Percentiles rank a stretch among this genome's conserved stretches.
Conservation (phyloP, 1,139 yeast species). For the Geotrichum histeridarum region DNA sequence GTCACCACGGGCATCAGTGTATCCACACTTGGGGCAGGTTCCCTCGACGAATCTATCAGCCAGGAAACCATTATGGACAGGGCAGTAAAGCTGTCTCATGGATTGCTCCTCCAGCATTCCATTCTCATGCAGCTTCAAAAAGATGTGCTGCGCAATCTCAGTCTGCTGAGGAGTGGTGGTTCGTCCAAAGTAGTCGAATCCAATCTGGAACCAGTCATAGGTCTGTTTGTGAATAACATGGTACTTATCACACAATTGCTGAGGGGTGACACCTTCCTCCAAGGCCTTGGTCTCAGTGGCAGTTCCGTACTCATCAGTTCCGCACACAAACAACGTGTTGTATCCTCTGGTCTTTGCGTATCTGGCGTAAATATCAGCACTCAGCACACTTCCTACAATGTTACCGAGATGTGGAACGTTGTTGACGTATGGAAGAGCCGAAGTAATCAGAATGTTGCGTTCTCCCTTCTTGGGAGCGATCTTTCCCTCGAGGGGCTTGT, state of each 20-base stretch:
- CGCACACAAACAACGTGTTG: constrained; percentile 82
- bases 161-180: constrained; percentile 91
- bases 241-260: constrained; percentile 84
- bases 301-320: constrained; percentile 98
- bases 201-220: constrained; percentile 95
- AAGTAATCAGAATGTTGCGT: constrained; percentile 80
- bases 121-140: constrained; percentile 65
- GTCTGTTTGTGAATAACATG: constrained; percentile 80
- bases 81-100: constrained; percentile 87
- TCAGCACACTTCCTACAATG: constrained; percentile 87
- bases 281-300: constrained; percentile 98
- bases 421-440: constrained; percentile 95
- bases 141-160: constrained; percentile 91
- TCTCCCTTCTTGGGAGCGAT: constrained; percentile 58
- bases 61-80: constrained; percentile 78
- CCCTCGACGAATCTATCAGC: constrained; percentile 99
- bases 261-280: constrained; percentile 86
- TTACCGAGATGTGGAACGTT: constrained; percentile 98
- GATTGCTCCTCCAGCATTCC: constrained; percentile 80
- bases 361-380: constrained; percentile 92
- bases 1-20: constrained; percentile 97
- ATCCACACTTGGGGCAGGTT: constrained; percentile 88
- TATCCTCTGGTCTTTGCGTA: constrained; percentile 84
- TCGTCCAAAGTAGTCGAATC: constrained; percentile 91
- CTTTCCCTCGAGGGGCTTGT: constrained; percentile 29